Percentiles rank a stretch among this genome's conserved stretches.
These are phyloP conservation scores for Ogataea glucozyma DNA, from an alignment of 805 yeast genomes.

Conservation along the genomic window DNA sequence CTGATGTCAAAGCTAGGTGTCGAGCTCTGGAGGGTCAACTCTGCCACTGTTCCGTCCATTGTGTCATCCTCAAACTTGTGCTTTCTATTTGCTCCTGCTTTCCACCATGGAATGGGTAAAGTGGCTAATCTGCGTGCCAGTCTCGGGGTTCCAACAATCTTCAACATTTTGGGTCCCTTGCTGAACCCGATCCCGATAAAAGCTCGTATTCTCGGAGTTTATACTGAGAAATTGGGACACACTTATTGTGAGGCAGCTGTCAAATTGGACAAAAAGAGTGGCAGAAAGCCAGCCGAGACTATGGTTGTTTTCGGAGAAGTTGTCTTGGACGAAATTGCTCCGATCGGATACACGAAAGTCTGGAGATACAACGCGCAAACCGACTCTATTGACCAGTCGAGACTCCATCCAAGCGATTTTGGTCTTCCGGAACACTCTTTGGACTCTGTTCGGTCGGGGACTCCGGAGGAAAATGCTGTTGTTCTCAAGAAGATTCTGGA, in stretches of 20 bases:
- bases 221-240: slow-evolving; percentile 73
- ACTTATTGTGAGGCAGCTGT: slow-evolving; percentile 83
- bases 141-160: slow-evolving; percentile 88
- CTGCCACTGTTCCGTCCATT: slow-evolving; percentile 58
- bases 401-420: slow-evolving; percentile 71
- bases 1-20: slow-evolving; percentile 78
- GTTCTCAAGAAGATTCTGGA: slow-evolving; percentile 45
- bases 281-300: slow-evolving; percentile 48
- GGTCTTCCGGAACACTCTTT: slow-evolving; percentile 76
- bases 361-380: slow-evolving; percentile 61
- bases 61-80: slow-evolving; percentile 54
- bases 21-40: slow-evolving; percentile 69
- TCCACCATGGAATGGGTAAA: slow-evolving; percentile 86
- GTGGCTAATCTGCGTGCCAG: slow-evolving; percentile 77
- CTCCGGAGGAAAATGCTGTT: slow-evolving; percentile 82
- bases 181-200: slow-evolving; percentile 83
- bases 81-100: slow-evolving; percentile 88
- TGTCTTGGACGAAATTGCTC: slow-evolving; percentile 92
- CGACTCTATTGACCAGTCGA: slow-evolving; percentile 41
- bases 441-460: slow-evolving; percentile 71
- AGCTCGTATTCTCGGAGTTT: slow-evolving; percentile 88
- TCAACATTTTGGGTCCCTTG: slow-evolving; percentile 91
- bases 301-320: slow-evolving; percentile 92
- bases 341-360: slow-evolving; percentile 75
- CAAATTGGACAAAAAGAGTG: slow-evolving; percentile 51